Percentiles rank a stretch among this genome's conserved stretches.
These are phyloP conservation scores for Cyberlindnera meyerae DNA, from an alignment of 805 yeast species.

Conservation along the genomic window DNA sequence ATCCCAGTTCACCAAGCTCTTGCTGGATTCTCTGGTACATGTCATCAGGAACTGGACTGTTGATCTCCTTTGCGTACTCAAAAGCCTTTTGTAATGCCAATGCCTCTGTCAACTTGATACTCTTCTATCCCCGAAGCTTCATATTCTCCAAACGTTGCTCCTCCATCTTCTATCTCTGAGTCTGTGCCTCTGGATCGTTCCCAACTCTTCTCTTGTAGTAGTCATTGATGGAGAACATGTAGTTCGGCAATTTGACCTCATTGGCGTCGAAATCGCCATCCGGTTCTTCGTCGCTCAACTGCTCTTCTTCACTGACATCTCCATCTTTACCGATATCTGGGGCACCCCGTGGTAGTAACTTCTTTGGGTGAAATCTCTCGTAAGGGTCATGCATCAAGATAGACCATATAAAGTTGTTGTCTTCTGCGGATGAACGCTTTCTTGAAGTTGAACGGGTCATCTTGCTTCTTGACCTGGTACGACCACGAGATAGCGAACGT, in stretches of 20 bases:
- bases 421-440: slow-evolving; percentile 29
- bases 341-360: slow-evolving; percentile 20
- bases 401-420: slow-evolving; percentile 44
- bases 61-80: slow-evolving; percentile 46
- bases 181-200: slow-evolving; percentile 2
- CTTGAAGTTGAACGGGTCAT: slow-evolving; percentile 3
- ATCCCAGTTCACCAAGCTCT: slow-evolving; percentile 32
- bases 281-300: slow-evolving; percentile 47
- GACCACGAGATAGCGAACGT: too few relatives aligned
- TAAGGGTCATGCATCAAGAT: slow-evolving; percentile 72
- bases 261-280: slow-evolving; percentile 32
- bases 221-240: slow-evolving; percentile 31
- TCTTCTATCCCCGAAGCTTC: slow-evolving; percentile 8
- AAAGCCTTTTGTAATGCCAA: slow-evolving; percentile 56
- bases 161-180: slow-evolving; percentile 1
- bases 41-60: slow-evolving; percentile 30
- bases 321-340: slow-evolving; percentile 12
- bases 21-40: slow-evolving; percentile 27
- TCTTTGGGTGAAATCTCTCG: slow-evolving; percentile 42
- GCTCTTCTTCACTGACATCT: slow-evolving; percentile 46
- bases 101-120: slow-evolving; percentile 49
- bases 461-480: too few relatives aligned
- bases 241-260: slow-evolving; percentile 29
- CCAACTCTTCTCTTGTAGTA: slow-evolving; percentile 15
- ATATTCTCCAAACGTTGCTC: slow-evolving; percentile 9